Evolutionary conservation across 108 stramenopile species (phyloP).

Genomic region (Pseudonitzschia pungens): DNA sequence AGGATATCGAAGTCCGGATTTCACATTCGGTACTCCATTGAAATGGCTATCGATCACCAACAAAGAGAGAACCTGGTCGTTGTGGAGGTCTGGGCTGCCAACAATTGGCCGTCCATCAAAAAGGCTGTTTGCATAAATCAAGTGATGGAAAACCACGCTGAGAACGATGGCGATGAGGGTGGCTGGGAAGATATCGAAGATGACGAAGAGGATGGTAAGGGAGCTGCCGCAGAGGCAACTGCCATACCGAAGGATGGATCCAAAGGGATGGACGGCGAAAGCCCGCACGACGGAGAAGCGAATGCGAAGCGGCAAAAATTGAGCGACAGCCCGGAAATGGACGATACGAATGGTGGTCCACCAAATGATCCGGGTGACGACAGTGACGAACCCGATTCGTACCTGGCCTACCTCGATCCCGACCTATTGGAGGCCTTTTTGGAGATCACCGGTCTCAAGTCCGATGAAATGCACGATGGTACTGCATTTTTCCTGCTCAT

Average conservation of each 20-base stretch:
- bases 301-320: background rate
- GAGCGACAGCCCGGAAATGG: background rate
- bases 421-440: constrained; percentile 56
- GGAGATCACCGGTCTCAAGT: constrained; percentile 18
- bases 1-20: constrained; percentile 25
- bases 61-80: constrained; percentile 49
- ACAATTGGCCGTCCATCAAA: constrained; percentile 44
- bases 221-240: background rate
- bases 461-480: constrained; percentile 49
- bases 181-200: constrained; percentile 44
- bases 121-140: constrained; percentile 56
- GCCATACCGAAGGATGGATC: background rate
- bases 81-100: constrained; percentile 53
- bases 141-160: constrained; percentile 28
- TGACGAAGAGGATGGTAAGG: constrained; percentile 27
- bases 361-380: background rate
- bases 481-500: constrained; percentile 69
- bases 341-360: background rate
- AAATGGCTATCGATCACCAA: constrained; percentile 57
- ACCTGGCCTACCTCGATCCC: constrained; percentile 69
- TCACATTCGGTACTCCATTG: constrained; percentile 66
- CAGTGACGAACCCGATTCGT: constrained; percentile 47
- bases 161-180: constrained; percentile 45
- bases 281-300: background rate
- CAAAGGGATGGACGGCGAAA: background rate